Base-by-base conservation (phyloP, 768 basidiomycete genomes). In the Suillus fuscotomentosus region DNA sequence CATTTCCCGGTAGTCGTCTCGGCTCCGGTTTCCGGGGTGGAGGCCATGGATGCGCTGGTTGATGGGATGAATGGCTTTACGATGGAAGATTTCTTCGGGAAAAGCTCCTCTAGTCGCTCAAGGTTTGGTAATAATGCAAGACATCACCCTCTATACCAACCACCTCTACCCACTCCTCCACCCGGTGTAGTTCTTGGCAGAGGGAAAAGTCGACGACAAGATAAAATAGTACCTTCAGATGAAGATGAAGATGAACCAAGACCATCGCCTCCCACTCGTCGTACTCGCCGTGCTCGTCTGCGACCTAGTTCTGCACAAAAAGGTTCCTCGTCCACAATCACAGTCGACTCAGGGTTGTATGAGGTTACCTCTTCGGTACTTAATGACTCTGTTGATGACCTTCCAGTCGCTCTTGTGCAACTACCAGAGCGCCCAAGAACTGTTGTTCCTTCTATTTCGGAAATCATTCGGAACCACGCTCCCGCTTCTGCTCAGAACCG, bases 31-130 rank as follows among this genome's bases (percentile, higher is more conserved):
- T 75, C 91, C 6, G 92, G 91, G 2, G 91, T 95, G 10, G 92
- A 94, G 77, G 87, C 87, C 10, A 90, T 95, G 88, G 93, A 95
- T 72, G 93, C 93, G 14, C 76, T 95, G 61, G 93, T 95, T 8
- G 92, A 94, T 68, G 91, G 90, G 10, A 94, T 95, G 93, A 95
- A 94, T 71, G 89, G 89, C 34, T 73, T 74, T 36, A 80, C 76
- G 42, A 84, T 82, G 51, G 88, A 91, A 62, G 82, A 87, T 66
- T 75, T 86, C 61, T 80, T 84, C 66, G 79, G 70, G 60, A 79
- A 69, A 51, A 76, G 79, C 60, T 67, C 81, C 15, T 81, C 84
- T 38, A 79, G 73, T 70, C 82, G 85, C 17, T 76, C 83, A 56
- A 82, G 86, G 65, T 86, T 86, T 70, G 82, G 79, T 24, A 86